Evolutionary conservation across 805 yeast genomes (phyloP), one percentile per base, ranked within the genome.

Genomic region (Allodekkera sacchari): DNA sequence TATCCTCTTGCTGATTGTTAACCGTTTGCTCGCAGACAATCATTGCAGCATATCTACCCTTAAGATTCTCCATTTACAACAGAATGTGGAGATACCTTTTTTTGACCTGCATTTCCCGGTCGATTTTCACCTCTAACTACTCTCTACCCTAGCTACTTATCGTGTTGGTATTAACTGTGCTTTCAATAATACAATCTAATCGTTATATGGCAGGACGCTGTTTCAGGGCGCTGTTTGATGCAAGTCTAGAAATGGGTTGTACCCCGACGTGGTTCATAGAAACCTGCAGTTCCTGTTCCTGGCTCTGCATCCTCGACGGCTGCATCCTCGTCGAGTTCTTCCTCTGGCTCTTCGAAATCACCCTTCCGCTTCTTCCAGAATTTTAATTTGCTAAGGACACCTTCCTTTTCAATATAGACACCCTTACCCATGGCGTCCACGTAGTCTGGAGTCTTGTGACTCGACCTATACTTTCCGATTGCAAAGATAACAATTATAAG

Each of bases 391-490:
- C 47, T 45, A 4, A 47, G 31, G 32, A 45, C 28, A 31, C 35
- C 38, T 13, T 50, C 50, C 23, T 44, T 44, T n/a, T 47, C 52
- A 17, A 43, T 43, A 18, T 49, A 41, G 28, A 47, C 41, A 10
- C 58, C 60, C 10, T 46, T 39, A 19, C 60, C 60, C 36, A 53
- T 55, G 9, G 60, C 52, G 34, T 55, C 60, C 18, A 55, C 57
- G 35, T 55, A 55, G 34, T 50, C 51, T n/a, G 44, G 36, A n/a
- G 27, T 27, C 20, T 39, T 36, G 9, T 38, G 32, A 13, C 38
- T 33, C 9, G 38, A 22, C n/a, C 44, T 44, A 38, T 40, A 45
- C 7, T 37, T 29, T 13, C 42, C 27, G 8, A 45, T 27, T 11
- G 40, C 18, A 2, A 43, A 18, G 6, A 41, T 27, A n/a, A 41